Conservation (phyloP, 352 stramenopile genomes). For the Phytophthora citricola region DNA sequence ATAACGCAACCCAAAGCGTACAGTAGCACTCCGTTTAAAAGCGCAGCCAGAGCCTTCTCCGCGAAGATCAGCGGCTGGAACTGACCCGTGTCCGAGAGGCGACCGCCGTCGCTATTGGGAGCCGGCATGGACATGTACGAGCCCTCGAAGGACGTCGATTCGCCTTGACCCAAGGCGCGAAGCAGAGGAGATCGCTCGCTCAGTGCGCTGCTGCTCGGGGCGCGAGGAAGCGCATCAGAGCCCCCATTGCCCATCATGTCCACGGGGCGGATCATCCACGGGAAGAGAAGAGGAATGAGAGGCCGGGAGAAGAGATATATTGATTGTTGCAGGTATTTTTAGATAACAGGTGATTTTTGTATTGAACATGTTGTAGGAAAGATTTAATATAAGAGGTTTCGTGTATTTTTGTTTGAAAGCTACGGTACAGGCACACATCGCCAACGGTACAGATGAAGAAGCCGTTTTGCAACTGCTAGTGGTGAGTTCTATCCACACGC, state of each 20-base stretch:
- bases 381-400: constrained; percentile 9
- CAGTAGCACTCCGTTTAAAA: constrained; percentile 80
- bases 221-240: constrained; percentile 33
- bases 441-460: neutral
- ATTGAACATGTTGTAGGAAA: neutral
- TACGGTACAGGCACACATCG: constrained; percentile 11
- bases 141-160: constrained; percentile 65
- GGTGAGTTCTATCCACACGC: constrained; percentile 16
- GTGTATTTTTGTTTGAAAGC: neutral
- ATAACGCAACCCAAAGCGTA: constrained; percentile 81
- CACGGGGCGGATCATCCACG: constrained; percentile 39
- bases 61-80: constrained; percentile 85
- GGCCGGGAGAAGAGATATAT: neutral
- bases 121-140: constrained; percentile 80
- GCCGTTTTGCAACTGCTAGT: constrained; percentile 16
- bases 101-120: constrained; percentile 19
- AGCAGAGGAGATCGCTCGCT: constrained; percentile 78
- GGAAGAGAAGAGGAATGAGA: constrained; percentile 23
- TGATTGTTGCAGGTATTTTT: neutral
- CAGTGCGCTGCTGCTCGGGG: constrained; percentile 24
- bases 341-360: neutral
- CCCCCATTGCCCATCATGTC: constrained; percentile 41
- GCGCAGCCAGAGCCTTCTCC: constrained; percentile 72
- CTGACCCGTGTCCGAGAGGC: constrained; percentile 44
- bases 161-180: constrained; percentile 52